These are phyloP conservation scores for Murraya koenigii DNA, from an alignment of 345 rosid genomes.

Conservation along the genomic window DNA sequence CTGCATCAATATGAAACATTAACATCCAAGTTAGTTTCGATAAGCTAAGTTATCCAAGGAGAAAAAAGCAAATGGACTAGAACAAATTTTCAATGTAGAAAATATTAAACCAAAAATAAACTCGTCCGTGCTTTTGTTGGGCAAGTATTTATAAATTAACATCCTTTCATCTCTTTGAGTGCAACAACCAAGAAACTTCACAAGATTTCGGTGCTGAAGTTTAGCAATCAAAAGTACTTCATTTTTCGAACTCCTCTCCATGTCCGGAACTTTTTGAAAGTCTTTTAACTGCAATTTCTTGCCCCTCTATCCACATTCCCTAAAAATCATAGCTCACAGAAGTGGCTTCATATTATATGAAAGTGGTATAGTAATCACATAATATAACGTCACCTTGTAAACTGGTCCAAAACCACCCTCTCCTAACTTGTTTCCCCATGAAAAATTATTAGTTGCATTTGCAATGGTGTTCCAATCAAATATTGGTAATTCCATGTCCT, in stretches of 20 bases:
- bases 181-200: slow-evolving; percentile 40
- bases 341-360: not conserved
- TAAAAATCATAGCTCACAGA: not conserved
- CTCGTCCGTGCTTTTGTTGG: slow-evolving; percentile 36
- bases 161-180: slow-evolving; percentile 26
- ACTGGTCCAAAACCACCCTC: slow-evolving; percentile 38
- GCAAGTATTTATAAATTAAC: slow-evolving; percentile 37
- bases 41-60: not conserved
- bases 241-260: slow-evolving; percentile 26
- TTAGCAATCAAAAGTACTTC: slow-evolving; percentile 25
- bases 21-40: not conserved
- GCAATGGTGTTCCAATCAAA: slow-evolving; percentile 16
- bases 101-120: slow-evolving; percentile 32
- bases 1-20: too few species aligned
- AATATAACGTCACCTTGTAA: slow-evolving; percentile 19
- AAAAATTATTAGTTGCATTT: slow-evolving; percentile 25
- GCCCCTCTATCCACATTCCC: slow-evolving; percentile 5
- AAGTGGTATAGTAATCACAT: not conserved
- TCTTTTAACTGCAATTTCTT: slow-evolving; percentile 19
- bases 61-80: not conserved
- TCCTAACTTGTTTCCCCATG: slow-evolving; percentile 24
- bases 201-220: slow-evolving; percentile 42
- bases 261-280: slow-evolving; percentile 13
- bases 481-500: slow-evolving; percentile 22
- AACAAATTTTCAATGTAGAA: not conserved